These are phyloP conservation scores for Leishmania tropica DNA, from an alignment of 208 protist genomes.

Conservation along the genomic window DNA sequence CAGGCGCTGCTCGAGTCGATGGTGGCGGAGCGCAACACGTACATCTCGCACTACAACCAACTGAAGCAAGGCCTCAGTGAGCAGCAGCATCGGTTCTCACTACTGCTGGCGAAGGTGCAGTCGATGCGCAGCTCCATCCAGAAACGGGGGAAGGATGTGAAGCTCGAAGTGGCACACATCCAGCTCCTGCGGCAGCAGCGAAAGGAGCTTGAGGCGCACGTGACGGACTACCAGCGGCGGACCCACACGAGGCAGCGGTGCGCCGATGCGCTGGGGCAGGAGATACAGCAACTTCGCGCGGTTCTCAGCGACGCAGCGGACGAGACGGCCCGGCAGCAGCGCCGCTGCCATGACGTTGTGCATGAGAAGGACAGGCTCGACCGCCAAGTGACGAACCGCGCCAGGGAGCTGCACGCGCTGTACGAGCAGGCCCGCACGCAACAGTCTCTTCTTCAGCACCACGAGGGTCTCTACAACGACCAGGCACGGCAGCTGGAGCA, in stretches of 20 bases:
- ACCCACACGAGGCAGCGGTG: slow-evolving; percentile 42
- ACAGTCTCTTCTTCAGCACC: slow-evolving; percentile 92
- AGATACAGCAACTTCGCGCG: slow-evolving; percentile 92
- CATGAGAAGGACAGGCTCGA: slow-evolving; percentile 95
- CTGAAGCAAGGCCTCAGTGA: slow-evolving; percentile 94
- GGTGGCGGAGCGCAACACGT: slow-evolving; percentile 95
- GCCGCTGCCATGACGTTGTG: slow-evolving; percentile 92
- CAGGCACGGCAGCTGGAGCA: slow-evolving; percentile 62
- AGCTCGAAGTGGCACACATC: slow-evolving; percentile 43
- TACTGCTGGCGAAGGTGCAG: slow-evolving; percentile 94
- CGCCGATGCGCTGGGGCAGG: slow-evolving; percentile 53
- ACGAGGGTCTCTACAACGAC: slow-evolving; percentile 94
- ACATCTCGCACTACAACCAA: slow-evolving; percentile 96
- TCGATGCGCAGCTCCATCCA: slow-evolving; percentile 95
- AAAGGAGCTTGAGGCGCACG: slow-evolving; percentile 54
- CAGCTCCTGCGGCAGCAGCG: slow-evolving; percentile 55
- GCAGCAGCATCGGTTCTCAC: slow-evolving; percentile 93
- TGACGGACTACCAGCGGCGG: slow-evolving; percentile 39
- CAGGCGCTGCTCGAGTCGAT: slow-evolving; percentile 93
- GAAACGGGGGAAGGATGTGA: slow-evolving; percentile 54
- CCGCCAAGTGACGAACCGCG: slow-evolving; percentile 93
- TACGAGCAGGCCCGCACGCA: slow-evolving; percentile 98
- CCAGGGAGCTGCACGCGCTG: slow-evolving; percentile 94
- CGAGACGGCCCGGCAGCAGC: slow-evolving; percentile 87
- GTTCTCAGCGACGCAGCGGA: slow-evolving; percentile 93